Conservation (phyloP, 1,284 basidiomycete genomes). For the Sphagnurus paluster region DNA sequence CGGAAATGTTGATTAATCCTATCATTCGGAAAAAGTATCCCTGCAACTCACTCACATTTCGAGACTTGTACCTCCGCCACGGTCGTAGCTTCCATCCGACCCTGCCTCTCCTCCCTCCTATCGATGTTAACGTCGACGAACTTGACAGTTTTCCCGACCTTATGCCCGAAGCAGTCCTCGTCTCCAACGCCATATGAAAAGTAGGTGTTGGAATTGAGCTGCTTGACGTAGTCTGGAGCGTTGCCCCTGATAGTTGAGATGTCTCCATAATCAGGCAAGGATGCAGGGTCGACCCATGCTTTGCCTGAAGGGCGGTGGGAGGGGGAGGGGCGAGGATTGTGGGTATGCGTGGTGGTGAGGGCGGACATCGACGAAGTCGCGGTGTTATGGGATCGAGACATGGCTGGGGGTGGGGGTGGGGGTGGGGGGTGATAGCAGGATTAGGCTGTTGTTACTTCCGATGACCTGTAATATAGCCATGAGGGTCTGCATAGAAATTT, state of each 20-base stretch:
- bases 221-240: constrained; percentile 58
- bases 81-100: constrained; percentile 55
- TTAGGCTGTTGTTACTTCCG: constrained; percentile 21
- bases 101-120: constrained; percentile 42
- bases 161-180: constrained; percentile 57
- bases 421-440: too few relatives aligned
- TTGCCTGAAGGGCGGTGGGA: constrained; percentile 24
- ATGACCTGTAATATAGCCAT: constrained; percentile 15
- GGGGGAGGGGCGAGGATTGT: constrained; percentile 18
- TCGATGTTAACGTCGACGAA: constrained; percentile 41
- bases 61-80: constrained; percentile 60
- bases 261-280: constrained; percentile 55
- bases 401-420: constrained; percentile 19
- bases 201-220: constrained; percentile 63
- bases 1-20: constrained; percentile 10
- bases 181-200: constrained; percentile 65
- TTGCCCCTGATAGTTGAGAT: constrained; percentile 58
- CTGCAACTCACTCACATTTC: constrained; percentile 43
- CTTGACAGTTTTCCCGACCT: constrained; percentile 56
- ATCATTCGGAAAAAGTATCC: constrained; percentile 4
- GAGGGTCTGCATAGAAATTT: constrained; percentile 21
- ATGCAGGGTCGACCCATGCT: constrained; percentile 62
- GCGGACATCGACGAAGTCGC: constrained; percentile 23
- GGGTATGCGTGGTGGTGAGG: constrained; percentile 19
- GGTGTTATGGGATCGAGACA: constrained; percentile 26